Base-by-base conservation (phyloP, 177 flowering plant genomes). In the Telopea speciosissima region DNA sequence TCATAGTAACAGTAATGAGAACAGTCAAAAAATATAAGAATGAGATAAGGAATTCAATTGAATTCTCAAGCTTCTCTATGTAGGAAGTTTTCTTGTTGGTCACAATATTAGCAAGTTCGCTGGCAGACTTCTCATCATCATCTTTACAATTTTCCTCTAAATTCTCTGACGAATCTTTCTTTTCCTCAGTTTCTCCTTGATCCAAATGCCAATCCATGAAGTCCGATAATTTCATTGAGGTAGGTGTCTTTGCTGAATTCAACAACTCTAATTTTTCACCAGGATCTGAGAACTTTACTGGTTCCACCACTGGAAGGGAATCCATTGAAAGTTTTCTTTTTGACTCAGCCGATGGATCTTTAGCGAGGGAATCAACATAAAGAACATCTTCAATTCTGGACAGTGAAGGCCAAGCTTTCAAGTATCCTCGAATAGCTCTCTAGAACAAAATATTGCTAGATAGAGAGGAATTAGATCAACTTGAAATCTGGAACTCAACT, bases 341-440 rank as follows among this genome's bases (percentile, higher is more conserved):
- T 25, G 76, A 13, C 22, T 69, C 75, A 11, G 67, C 72, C 14
- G 80, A 66, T 36, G 85, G 81, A 66, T 73, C 76, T 68, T 73
- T 82, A 52, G 85, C 74, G 22, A 80, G 67, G 5, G 84, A 70
- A 63, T 93, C 96, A 0, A 87, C 92, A 28, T 84, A 77, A 14
- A 91, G 75, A 10, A 91, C 90, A 62, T 91, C 98, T 40, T 91
- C 96, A 16, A 91, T 86, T 52, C 88, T 1, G 95, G 36, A 93
- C 83, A 19, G 84, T 85, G 80, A 24, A 83, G 3, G 98, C 98
- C 79, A 93, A 82, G 83, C 87, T 90, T 74, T 93, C 98, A 62
- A 93, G 77, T 71, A 91, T 74, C 78, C 98, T 89, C 13, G 98
- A 93, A 63, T 93, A 92, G 85, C 96, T 87, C 81, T 92, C 98